Evolutionary conservation across 2,329 filamentous ascomycete genomes (phyloP).

Genomic region (Botryosphaeria dothidea): DNA sequence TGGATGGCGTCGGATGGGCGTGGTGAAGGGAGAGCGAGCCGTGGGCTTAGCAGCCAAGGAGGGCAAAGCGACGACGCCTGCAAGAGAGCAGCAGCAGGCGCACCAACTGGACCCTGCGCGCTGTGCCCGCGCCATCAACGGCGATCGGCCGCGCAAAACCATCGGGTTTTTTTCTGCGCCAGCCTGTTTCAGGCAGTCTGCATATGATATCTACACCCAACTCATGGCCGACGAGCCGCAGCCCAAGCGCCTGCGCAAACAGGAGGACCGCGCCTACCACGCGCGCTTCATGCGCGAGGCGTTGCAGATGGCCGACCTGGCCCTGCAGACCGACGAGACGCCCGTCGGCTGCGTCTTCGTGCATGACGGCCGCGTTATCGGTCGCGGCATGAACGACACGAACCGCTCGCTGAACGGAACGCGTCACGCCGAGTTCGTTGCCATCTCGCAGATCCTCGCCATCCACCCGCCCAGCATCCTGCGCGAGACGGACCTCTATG

Average conservation of each 20-base stretch:
- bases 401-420: constrained; percentile 87
- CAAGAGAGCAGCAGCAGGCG: not conserved
- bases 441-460: constrained; percentile 66
- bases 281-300: constrained; percentile 79
- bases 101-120: constrained; percentile 2
- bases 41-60: constrained; percentile 11
- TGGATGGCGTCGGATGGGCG: constrained; percentile 5
- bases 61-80: not conserved
- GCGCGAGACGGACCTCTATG: constrained; percentile 78
- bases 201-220: not conserved
- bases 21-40: constrained; percentile 13
- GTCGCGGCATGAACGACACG: constrained; percentile 93
- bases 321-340: constrained; percentile 84
- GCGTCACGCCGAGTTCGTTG: constrained; percentile 93
- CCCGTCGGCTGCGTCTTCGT: constrained; percentile 96
- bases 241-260: constrained; percentile 4
- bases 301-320: constrained; percentile 84
- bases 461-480: constrained; percentile 69
- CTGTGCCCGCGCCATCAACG: constrained; percentile 6
- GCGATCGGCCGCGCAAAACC: constrained; percentile 13
- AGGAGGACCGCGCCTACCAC: constrained; percentile 36
- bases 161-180: constrained; percentile 11
- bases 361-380: constrained; percentile 75
- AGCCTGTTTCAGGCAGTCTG: not conserved
- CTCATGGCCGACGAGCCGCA: constrained; percentile 4